Percentiles rank a stretch among this genome's conserved stretches.
Conservation (phyloP, 73 alveolate genomes). For the Paraurostyla sp. region DNA sequence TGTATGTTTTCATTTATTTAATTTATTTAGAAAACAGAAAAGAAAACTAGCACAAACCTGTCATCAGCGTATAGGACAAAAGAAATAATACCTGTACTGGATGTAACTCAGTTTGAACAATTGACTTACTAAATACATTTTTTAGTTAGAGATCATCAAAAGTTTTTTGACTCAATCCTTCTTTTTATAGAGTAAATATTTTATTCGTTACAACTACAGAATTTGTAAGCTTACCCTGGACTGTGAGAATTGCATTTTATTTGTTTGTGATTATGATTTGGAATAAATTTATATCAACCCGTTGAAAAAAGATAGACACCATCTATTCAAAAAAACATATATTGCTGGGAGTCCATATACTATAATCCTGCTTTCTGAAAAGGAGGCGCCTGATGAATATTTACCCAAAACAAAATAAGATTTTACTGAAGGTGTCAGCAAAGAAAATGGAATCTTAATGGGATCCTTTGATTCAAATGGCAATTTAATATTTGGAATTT, state of each 20-base stretch:
- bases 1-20: too few species aligned
- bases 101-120: background rate
- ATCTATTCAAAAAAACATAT: background rate
- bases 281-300: constrained; percentile 20
- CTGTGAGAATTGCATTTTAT: constrained; percentile 30
- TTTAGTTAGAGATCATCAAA: constrained; percentile 27
- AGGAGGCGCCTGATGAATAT: constrained; percentile 47
- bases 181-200: constrained; percentile 25
- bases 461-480: constrained; percentile 28
- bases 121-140: constrained; percentile 2
- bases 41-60: background rate
- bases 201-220: background rate
- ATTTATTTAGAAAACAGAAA: background rate
- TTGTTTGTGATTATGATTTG: background rate
- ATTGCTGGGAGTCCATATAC: background rate
- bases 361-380: constrained; percentile 4
- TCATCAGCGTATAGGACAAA: background rate
- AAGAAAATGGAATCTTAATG: background rate
- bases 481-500: constrained; percentile 26
- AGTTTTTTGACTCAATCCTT: constrained; percentile 1
- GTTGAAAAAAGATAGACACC: background rate
- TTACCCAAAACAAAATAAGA: constrained; percentile 4
- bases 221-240: background rate
- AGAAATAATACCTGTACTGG: background rate
- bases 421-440: background rate